Percentiles rank a stretch among this genome's conserved stretches.
phyloP scores from a whole-genome alignment of 441 rosid species.

The Viola pubescens region DNA sequence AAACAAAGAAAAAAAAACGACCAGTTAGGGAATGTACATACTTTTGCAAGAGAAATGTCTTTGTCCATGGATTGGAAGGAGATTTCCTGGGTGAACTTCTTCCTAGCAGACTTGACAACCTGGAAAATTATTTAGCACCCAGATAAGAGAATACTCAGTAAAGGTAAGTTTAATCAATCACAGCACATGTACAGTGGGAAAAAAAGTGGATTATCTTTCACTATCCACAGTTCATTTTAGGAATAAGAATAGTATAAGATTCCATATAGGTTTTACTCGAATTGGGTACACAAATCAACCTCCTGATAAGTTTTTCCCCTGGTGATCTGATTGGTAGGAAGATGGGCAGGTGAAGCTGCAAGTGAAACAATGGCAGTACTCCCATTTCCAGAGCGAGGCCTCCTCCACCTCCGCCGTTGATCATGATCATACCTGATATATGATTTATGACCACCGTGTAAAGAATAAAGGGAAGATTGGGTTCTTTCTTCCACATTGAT shows the following conservation, averaged over 20 bases:
- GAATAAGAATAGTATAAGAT: neutral
- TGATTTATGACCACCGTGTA: conserved; percentile 31
- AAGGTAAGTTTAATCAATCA: neutral
- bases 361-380: conserved; percentile 32
- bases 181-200: neutral
- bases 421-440: conserved; percentile 81
- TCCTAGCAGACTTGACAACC: conserved; percentile 55
- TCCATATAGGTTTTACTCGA: neutral
- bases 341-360: conserved; percentile 58
- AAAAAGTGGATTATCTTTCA: neutral
- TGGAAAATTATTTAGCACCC: conserved; percentile 17
- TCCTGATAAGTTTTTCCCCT: conserved; percentile 55
- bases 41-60: conserved; percentile 78
- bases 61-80: conserved; percentile 64
- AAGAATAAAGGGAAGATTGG: conserved; percentile 48
- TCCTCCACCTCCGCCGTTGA: conserved; percentile 32
- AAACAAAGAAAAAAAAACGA: conserved; percentile 8
- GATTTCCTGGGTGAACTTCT: conserved; percentile 61
- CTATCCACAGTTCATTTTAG: neutral
- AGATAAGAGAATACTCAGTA: conserved; percentile 7
- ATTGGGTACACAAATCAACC: conserved; percentile 46
- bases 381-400: conserved; percentile 31
- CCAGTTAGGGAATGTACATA: conserved; percentile 14
- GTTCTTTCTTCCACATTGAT: conserved; percentile 27
- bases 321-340: conserved; percentile 46